Evolutionary conservation across 352 stramenopile genomes (phyloP), one percentile per base, ranked within the genome.

Genomic region (Pythium phragmitis): DNA sequence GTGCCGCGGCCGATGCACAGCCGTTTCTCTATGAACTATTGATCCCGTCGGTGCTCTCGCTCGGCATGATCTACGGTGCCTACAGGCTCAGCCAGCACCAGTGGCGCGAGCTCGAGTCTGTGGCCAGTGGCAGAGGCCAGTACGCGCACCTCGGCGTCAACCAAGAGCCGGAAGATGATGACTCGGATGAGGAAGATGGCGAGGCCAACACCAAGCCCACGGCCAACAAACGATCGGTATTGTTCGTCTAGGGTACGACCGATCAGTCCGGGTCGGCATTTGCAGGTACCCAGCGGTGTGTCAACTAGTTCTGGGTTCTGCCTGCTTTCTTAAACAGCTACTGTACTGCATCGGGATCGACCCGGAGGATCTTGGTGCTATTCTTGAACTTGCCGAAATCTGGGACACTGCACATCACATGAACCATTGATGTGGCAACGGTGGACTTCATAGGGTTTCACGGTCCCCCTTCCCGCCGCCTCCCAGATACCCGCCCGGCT

Each of bases 21-120:
- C 75, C 75, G 12, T 63, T 75, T 2, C n/a, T 70, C 8, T 81
- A 81, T 16, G 69, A 66, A 0, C 16, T 79, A n/a, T 56, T 84
- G 7, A 16, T 84, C n/a, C 78, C 78, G 0, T 62, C 52, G 2
- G 54, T 77, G 1, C 55, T 73, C 16, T 63, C 61, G 13, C 50
- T 76, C 2, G 33, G 60, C 0, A 66, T 85, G 8, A 36, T 87
- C 16, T 53, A 72, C 3, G 57, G 42, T 7, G 54, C 42, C 7
- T 61, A 39, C 43, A 51, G 49, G 19, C 19, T 65, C 2, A 17
- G 33, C 14, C 51, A 58, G 37, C 26, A 36, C 28, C 57, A 70
- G 52, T 70, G 64, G 63, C 56, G 37, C 4, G 21, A 33, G n/a
- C 26, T 69, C 41, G 37, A 60, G 30, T 7, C 19, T 0, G 37